Evolutionary conservation across 176 grass and related monocot species (phyloP).

Genomic region (Eleusine coracana): DNA sequence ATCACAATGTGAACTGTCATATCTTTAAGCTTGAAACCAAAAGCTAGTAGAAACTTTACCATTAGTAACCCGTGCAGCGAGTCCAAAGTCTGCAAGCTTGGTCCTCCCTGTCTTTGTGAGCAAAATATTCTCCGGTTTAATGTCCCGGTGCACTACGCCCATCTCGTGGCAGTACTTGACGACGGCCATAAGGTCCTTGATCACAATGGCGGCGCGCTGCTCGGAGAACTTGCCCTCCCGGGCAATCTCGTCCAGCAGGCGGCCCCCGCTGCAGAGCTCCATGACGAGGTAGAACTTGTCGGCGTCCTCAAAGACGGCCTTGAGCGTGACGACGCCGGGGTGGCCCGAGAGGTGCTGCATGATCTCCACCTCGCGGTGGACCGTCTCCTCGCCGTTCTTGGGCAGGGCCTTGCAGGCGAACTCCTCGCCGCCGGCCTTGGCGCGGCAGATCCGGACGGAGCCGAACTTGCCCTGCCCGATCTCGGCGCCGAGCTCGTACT

Average conservation of each 20-base stretch:
- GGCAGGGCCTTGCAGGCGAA: constrained; percentile 87
- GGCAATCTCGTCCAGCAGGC: constrained; percentile 68
- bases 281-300: constrained; percentile 82
- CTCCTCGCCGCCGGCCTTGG: constrained; percentile 48
- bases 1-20: neutral
- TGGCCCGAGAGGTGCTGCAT: constrained; percentile 99
- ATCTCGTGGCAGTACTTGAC: constrained; percentile 95
- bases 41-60: constrained; percentile 45
- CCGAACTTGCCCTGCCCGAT: constrained; percentile 93
- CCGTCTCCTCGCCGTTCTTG: constrained; percentile 91
- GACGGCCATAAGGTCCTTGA: constrained; percentile 71
- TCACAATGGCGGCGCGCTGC: constrained; percentile 60
- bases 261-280: constrained; percentile 80
- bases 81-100: constrained; percentile 90
- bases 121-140: constrained; percentile 94
- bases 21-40: neutral
- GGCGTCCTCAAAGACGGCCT: constrained; percentile 82
- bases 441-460: constrained; percentile 82
- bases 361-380: constrained; percentile 96
- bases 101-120: constrained; percentile 65
- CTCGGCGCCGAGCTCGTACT: constrained; percentile 78
- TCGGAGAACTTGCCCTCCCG: constrained; percentile 61
- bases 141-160: constrained; percentile 93
- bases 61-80: constrained; percentile 76
- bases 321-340: constrained; percentile 81